A percentile compares a stretch with the other conserved stretches of the same genome.
phyloP scores from a whole-genome alignment of 225 moss, liverwort and hornwort genomes.

The Neckera pumila region DNA sequence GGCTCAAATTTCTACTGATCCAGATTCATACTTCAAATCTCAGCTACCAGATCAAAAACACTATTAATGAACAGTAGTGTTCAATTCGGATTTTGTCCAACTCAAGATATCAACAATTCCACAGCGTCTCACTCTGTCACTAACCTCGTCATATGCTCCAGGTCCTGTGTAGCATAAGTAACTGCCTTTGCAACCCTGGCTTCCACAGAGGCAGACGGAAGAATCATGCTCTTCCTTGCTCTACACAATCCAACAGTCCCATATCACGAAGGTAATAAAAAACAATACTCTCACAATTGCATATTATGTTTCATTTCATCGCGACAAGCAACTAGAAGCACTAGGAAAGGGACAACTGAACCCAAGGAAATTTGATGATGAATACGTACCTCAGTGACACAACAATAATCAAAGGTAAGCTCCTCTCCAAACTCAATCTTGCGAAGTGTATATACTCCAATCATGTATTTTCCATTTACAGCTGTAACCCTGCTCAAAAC shows the following conservation, averaged over 20 bases:
- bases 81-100: background rate
- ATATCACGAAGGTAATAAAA: background rate
- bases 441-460: constrained; percentile 95
- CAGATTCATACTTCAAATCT: background rate
- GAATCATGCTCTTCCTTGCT: constrained; percentile 99
- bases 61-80: background rate
- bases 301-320: background rate
- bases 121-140: background rate
- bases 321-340: background rate
- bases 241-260: constrained; percentile 33
- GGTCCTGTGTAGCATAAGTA: constrained; percentile 92
- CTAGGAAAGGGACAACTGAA: background rate
- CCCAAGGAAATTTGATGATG: background rate
- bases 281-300: background rate
- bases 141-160: constrained; percentile 94
- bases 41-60: background rate
- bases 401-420: constrained; percentile 97
- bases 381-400: constrained; percentile 80
- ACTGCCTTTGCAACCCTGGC: constrained; percentile 96
- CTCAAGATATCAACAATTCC: background rate
- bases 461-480: constrained; percentile 87
- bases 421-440: constrained; percentile 94
- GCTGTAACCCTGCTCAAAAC: constrained; percentile 73
- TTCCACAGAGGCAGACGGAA: constrained; percentile 95
- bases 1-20: background rate